Evolutionary conservation across 2,329 filamentous ascomycete species (phyloP).

Genomic region (Apiospora hydei): DNA sequence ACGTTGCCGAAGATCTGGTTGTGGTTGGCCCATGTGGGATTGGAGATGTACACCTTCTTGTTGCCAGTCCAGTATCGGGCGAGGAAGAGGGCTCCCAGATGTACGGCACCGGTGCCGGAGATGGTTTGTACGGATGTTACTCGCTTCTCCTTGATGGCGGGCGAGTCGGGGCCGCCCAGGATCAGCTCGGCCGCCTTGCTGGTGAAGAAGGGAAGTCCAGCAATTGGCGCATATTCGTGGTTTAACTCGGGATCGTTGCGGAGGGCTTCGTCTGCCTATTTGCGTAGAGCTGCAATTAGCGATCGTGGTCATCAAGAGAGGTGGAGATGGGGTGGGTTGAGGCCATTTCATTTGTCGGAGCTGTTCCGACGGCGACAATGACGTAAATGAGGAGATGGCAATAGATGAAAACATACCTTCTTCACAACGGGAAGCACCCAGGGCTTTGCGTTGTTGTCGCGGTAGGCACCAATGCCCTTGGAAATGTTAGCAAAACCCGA

Average conservation of each 20-base stretch:
- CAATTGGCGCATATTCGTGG: constrained; percentile 98
- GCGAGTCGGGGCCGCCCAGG: constrained; percentile 74
- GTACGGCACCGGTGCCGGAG: constrained; percentile 94
- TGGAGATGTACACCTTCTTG: constrained; percentile 86
- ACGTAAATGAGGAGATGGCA: constrained; percentile 27
- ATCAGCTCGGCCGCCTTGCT: constrained; percentile 90
- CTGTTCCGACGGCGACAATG: background rate
- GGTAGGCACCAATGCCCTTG: constrained; percentile 86
- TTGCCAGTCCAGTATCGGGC: constrained; percentile 84
- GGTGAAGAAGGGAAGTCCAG: constrained; percentile 85
- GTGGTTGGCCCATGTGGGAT: constrained; percentile 98
- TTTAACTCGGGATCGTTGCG: constrained; percentile 89
- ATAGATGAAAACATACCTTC: constrained; percentile 69
- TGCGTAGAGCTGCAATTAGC: constrained; percentile 32
- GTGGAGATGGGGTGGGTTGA: background rate
- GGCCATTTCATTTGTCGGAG: constrained; percentile 3
- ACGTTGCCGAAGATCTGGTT: constrained; percentile 98
- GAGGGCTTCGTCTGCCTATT: constrained; percentile 87
- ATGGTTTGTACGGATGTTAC: constrained; percentile 88
- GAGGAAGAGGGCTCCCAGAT: constrained; percentile 93
- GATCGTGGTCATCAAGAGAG: background rate
- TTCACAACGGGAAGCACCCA: constrained; percentile 97
- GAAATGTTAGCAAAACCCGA: constrained; percentile 27
- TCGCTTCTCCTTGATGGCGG: constrained; percentile 85
- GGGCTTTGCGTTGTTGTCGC: constrained; percentile 93